Evolutionary conservation across 306 rosid species (phyloP), one percentile per base, ranked within the genome.

Genomic region (Neltuma alba): DNA sequence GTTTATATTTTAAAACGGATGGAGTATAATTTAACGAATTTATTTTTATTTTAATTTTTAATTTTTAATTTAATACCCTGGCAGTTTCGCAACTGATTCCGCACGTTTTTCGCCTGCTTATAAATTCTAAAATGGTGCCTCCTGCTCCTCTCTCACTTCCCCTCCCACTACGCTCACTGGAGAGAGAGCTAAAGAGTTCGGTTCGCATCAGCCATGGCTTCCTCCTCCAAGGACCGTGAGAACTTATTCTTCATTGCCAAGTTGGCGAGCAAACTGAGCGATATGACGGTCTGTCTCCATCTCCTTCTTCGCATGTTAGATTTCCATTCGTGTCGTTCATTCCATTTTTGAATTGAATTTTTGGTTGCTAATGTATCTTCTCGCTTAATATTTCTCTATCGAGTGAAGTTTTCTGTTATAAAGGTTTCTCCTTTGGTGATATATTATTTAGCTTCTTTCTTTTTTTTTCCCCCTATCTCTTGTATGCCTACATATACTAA

Each of bases 261-360:
- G 70, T 50, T 85, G 5, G 81, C 16, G 86, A 85, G 31, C 81
- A 82, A 75, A 76, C 88, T 33, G 86, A 82, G 62, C 89, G 86
- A 62, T 86, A 86, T 42, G 84, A 82, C 23, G 89, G 89, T 86
- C n/a, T 57, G 10, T 68, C 77, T 77, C 74, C 73, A 44, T 79
- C 72, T 77, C 75, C 44, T 63, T 70, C 41, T 68, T 41, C 79
- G 34, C 3, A 25, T 41, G 14, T 50, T 48, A 20, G 28, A 73
- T 65, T 40, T 63, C 28, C 54, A 42, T 44, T 78, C 15, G 70
- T 23, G 44, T 44, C 50, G 14, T 38, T 67, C 60, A 57, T 79
- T 79, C 28, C 64, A 57, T 61, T 71, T 82, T 66, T 69, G 14
- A 30, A 9, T 36, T 31, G 30, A 37, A 33, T 37, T 75, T 75